A percentile compares a stretch with the other conserved stretches of the same genome.
Evolutionary conservation across 2,329 filamentous ascomycete species (phyloP).

Genomic region (Ceratocystis papillata): DNA sequence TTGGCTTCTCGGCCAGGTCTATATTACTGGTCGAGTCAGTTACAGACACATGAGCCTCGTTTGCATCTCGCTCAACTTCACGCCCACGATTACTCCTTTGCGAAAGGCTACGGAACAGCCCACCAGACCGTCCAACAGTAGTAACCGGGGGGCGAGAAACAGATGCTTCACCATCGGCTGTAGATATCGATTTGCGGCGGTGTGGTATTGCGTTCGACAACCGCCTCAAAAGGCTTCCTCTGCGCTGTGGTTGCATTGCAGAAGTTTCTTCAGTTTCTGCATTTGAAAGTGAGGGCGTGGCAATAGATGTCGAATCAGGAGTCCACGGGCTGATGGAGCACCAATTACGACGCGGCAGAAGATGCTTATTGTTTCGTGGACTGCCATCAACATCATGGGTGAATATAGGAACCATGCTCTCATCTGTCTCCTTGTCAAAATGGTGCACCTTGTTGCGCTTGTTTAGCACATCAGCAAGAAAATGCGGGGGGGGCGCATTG

Average conservation of each 20-base stretch:
- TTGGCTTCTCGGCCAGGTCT: slow-evolving; percentile 18
- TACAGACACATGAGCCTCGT: not conserved
- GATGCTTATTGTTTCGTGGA: slow-evolving; percentile 76
- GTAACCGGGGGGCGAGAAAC: slow-evolving; percentile 41
- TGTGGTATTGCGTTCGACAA: slow-evolving; percentile 33
- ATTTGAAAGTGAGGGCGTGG: slow-evolving; percentile 47
- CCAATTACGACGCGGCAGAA: slow-evolving; percentile 89
- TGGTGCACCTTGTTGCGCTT: slow-evolving; percentile 76
- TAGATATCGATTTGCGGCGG: slow-evolving; percentile 24
- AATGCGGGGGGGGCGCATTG: slow-evolving; percentile 76
- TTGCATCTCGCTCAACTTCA: slow-evolving; percentile 1
- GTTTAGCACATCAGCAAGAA: slow-evolving; percentile 85
- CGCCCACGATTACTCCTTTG: slow-evolving; percentile 29
- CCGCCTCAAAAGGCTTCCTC: slow-evolving; percentile 33
- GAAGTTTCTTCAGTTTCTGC: slow-evolving; percentile 33
- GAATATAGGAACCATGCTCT: slow-evolving; percentile 94
- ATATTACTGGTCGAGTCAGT: too few relatives aligned
- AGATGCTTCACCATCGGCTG: slow-evolving; percentile 25
- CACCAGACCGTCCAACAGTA: slow-evolving; percentile 28
- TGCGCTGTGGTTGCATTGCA: slow-evolving; percentile 33
- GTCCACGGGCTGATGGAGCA: slow-evolving; percentile 80
- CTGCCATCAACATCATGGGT: slow-evolving; percentile 80
- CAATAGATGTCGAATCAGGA: slow-evolving; percentile 63
- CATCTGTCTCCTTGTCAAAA: slow-evolving; percentile 68
- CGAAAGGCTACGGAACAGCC: slow-evolving; percentile 32